Base-by-base conservation (phyloP, 129 eudicot genomes). In the Escallonia rubra region DNA sequence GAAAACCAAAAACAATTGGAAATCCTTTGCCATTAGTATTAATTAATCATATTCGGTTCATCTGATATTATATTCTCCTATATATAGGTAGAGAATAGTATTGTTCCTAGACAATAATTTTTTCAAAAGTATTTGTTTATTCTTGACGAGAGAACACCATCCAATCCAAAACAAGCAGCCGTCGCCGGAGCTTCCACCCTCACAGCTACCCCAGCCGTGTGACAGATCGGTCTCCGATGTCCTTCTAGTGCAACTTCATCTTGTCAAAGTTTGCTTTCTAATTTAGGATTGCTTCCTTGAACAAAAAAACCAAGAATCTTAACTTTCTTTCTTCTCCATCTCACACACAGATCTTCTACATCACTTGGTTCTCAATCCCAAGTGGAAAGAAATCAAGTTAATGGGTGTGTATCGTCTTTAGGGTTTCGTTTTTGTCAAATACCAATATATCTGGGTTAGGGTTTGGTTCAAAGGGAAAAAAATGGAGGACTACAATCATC, bases 401-500 rank as follows among this genome's bases (percentile, higher is more conserved):
- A 23, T 23, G 34, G 34, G 34, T 23, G 34, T 23, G 34, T 23
- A 23, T 23, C 1, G 67, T 64, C 54, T 43, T n/a, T 57, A 16
- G 41, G 34, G 23, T 4, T 58, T 57, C 13, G 48, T 61, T 47
- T 49, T 67, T 15, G 15, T 41, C 42, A 7, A n/a, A 13, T 43
- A 38, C 8, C 4, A 8, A 7, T 16, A 56, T 6, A 4, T 39
- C 41, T 14, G 23, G 47, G 41, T 41, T 44, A 14, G 51, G 34
- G 34, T 23, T 23, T 23, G 34, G 34, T 23, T 23, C 34, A 23
- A 23, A 23, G 34, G 34, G 34, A 15, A 4, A 8, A 44, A 50
- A 64, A 83, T 90, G 97, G 97, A 87, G 40, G 88, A 86, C 41
- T 82, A 91, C 61, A 83, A 83, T 72, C 78, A 85, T 72, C 78